Evolutionary conservation across 169 alveolate genomes (phyloP), one percentile per base, ranked within the genome.

Genomic region (Miamiensis avidus): DNA sequence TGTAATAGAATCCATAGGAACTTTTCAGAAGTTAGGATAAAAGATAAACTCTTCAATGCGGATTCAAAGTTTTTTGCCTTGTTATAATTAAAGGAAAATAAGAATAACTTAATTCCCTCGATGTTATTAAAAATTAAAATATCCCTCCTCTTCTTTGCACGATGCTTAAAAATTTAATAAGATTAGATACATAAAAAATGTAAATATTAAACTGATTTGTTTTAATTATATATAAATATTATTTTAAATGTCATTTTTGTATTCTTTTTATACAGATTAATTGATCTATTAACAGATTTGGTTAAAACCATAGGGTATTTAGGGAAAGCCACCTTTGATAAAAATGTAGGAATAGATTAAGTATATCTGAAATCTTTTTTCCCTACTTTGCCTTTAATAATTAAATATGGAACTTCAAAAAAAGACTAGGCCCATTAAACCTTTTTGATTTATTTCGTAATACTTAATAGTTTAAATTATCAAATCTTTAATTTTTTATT

Each of bases 41-140:
- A 74, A 94, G 88, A 75, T 32, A 65, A 6, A 27, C 76, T 4
- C 72, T 94, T 27, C 31, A 34, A 6, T 74, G 64, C 26, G 94
- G 89, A 11, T 81, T 94, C 32, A 92, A 86, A 75, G 93, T 93
- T 0, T 81, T 95, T 1, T 83, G 89, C n/a, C 75, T 72, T 28
- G 86, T 95, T 0, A 74, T 93, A 4, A 83, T 82, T 25, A 95
- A 84, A 49, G 94, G 94, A 0, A 90, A 82, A 65, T 84, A 78
- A 27, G 94, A 95, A 75, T 95, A 94, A 64, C 86, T 92, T 0
- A 84, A 85, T 75, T 64, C 86, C 34, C 69, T 86, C 64, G 97
- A 95, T 87, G 90, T 95, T 65, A 76, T 91, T 1, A 92, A 93
- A 87, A 79, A 89, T 28, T 79, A 90, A 74, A 49, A 84, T 25